Percentiles rank a stretch among this genome's conserved stretches.
These are phyloP conservation scores for Viridothelium virens DNA, from an alignment of 495 filamentous ascomycete species.

Conservation along the genomic window DNA sequence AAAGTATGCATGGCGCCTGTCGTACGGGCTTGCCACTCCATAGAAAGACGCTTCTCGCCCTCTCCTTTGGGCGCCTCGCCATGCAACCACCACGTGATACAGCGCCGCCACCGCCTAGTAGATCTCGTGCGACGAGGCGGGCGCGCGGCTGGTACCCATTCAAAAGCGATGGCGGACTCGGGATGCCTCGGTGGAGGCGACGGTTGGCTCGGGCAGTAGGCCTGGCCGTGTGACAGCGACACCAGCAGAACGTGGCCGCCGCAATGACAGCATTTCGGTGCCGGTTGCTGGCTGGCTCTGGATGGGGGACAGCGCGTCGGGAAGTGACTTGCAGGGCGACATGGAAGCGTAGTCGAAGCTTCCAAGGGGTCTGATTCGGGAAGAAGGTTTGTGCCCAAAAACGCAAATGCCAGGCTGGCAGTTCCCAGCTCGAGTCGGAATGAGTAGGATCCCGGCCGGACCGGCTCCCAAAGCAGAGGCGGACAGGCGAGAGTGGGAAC, in stretches of 20 bases:
- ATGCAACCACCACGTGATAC: constrained; percentile 20
- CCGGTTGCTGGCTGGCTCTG: too few species aligned
- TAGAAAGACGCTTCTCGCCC: constrained; percentile 10
- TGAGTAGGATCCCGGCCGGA: neutral
- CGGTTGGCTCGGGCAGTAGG: neutral
- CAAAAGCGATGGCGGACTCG: neutral
- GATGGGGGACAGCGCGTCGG: too few species aligned
- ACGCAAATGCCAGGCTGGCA: neutral
- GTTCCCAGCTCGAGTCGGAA: neutral
- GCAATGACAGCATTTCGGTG: neutral
- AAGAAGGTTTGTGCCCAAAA: neutral
- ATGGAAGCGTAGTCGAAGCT: constrained; percentile 3
- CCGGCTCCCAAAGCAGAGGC: neutral
- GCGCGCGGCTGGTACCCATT: neutral
- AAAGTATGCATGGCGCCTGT: constrained; percentile 25
- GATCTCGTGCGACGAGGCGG: constrained; percentile 5
- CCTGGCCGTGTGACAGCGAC: neutral
- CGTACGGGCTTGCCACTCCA: constrained; percentile 4
- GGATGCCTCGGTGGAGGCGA: constrained; percentile 10
- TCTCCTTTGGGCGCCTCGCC: constrained; percentile 9
- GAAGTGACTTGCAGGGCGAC: neutral
- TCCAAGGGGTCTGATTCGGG: neutral
- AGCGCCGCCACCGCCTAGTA: constrained; percentile 8
- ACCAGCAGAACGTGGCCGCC: constrained; percentile 9
- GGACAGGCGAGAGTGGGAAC: neutral